A percentile compares a stretch with the other conserved stretches of the same genome.
These are phyloP conservation scores for Saprolegnia parasitica DNA, from an alignment of 352 stramenopile genomes.

Conservation along the genomic window DNA sequence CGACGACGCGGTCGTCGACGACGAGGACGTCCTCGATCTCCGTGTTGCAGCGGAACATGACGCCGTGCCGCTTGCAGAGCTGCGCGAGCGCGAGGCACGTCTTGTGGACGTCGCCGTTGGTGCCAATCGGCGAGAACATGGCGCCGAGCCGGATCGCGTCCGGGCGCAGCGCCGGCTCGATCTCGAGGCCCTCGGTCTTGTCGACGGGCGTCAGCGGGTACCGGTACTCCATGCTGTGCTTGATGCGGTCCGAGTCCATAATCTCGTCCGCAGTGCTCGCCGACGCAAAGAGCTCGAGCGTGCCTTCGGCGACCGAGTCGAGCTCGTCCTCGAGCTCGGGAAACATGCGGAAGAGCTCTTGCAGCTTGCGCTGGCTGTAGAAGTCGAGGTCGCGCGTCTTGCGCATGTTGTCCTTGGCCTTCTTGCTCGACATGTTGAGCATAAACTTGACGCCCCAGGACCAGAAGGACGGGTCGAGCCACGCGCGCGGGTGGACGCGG, in stretches of 20 bases:
- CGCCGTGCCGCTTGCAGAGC: slow-evolving; percentile 72
- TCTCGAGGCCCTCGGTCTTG: slow-evolving; percentile 45
- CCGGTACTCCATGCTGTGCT: slow-evolving; percentile 62
- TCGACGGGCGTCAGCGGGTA: slow-evolving; percentile 72
- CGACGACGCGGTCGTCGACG: slow-evolving; percentile 72
- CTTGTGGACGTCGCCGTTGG: slow-evolving; percentile 81
- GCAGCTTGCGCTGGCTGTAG: slow-evolving; percentile 82
- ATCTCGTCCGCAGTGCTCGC: slow-evolving; percentile 53
- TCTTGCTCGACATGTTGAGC: slow-evolving; percentile 71
- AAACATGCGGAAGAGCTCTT: slow-evolving; percentile 61
- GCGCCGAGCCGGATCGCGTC: slow-evolving; percentile 61
- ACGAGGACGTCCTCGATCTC: slow-evolving; percentile 75
- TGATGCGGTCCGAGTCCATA: slow-evolving; percentile 62
- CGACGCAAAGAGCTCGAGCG: slow-evolving; percentile 70
- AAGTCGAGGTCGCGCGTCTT: slow-evolving; percentile 78
- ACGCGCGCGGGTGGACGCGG: slow-evolving; percentile 32
- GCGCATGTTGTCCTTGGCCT: slow-evolving; percentile 68
- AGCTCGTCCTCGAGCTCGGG: slow-evolving; percentile 81
- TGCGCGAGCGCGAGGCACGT: slow-evolving; percentile 80
- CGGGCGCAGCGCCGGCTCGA: slow-evolving; percentile 55
- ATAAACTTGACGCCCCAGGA: slow-evolving; percentile 84
- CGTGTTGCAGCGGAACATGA: slow-evolving; percentile 87
- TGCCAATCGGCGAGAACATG: slow-evolving; percentile 74
- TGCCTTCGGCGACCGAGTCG: slow-evolving; percentile 80
- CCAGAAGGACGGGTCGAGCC: slow-evolving; percentile 79